Evolutionary conservation across 1,139 yeast genomes (phyloP).

Genomic region (Saccharomyces pastorianus): DNA sequence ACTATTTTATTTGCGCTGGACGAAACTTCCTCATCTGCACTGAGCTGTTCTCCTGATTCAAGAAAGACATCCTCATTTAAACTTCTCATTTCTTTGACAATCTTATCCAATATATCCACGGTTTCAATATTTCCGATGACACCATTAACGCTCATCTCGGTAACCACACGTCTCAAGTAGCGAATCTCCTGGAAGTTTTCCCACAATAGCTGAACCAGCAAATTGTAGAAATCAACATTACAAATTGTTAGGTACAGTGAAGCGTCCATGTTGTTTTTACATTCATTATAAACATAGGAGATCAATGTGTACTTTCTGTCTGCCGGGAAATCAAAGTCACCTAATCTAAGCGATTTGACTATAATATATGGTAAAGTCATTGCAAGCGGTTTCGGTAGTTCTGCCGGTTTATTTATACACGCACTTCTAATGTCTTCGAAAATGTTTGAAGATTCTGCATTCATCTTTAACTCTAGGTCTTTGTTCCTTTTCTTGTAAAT

Average conservation of each 20-base stretch:
- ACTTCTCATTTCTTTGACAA: constrained; percentile 15
- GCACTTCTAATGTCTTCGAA: constrained; percentile 14
- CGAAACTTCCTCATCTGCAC: constrained; percentile 12
- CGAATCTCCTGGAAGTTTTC: constrained; percentile 22
- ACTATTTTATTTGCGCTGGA: not conserved
- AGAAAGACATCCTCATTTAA: constrained; percentile 19
- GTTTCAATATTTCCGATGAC: constrained; percentile 28
- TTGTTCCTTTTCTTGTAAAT: constrained; percentile 15
- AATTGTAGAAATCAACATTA: constrained; percentile 28
- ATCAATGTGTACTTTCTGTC: constrained; percentile 23
- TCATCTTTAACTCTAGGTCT: constrained; percentile 7
- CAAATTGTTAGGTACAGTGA: constrained; percentile 27
- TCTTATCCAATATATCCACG: constrained; percentile 19
- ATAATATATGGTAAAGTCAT: constrained; percentile 25
- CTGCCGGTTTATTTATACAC: constrained; percentile 6
- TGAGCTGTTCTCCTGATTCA: not conserved
- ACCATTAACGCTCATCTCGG: constrained; percentile 30
- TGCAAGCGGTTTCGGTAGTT: constrained; percentile 26
- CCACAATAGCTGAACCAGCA: constrained; percentile 26
- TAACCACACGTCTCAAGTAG: constrained; percentile 15
- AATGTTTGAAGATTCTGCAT: constrained; percentile 7
- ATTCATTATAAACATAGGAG: constrained; percentile 23
- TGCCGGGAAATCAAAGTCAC: constrained; percentile 16
- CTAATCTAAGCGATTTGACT: constrained; percentile 15
- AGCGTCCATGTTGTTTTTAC: constrained; percentile 22